A percentile compares a stretch with the other conserved stretches of the same genome.
These are phyloP conservation scores for Peniophora sp. DNA, from an alignment of 1,284 basidiomycete species.

Conservation along the genomic window DNA sequence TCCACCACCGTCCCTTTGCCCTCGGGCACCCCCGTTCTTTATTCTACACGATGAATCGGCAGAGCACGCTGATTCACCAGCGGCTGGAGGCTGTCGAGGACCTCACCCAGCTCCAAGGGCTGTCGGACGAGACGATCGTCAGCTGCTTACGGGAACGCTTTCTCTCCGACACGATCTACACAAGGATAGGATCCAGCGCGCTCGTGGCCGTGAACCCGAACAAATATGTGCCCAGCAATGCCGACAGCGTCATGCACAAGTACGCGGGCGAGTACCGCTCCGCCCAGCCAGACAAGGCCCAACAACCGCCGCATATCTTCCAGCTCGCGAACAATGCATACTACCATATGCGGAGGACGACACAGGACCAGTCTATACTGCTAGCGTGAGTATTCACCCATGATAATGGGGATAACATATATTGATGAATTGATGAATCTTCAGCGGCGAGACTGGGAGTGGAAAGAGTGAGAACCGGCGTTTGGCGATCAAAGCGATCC, in stretches of 20 bases:
- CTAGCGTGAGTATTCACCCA: slow-evolving; percentile 51
- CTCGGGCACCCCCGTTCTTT: too few relatives aligned
- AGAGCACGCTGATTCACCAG: slow-evolving; percentile 38
- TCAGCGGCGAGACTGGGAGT: slow-evolving; percentile 85
- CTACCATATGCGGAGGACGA: slow-evolving; percentile 93
- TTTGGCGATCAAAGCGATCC: slow-evolving; percentile 83
- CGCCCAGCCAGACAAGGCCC: slow-evolving; percentile 33
- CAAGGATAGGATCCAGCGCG: slow-evolving; percentile 59
- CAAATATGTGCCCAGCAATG: slow-evolving; percentile 75
- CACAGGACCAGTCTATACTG: slow-evolving; percentile 87
- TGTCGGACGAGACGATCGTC: slow-evolving; percentile 74
- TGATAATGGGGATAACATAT: slow-evolving; percentile 1
- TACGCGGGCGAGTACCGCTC: slow-evolving; percentile 70
- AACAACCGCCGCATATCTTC: slow-evolving; percentile 72
- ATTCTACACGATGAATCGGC: slow-evolving; percentile 16
- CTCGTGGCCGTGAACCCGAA: slow-evolving; percentile 86
- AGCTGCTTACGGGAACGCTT: slow-evolving; percentile 82
- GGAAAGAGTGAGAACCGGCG: slow-evolving; percentile 91
- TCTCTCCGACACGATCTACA: slow-evolving; percentile 79
- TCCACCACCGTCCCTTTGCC: too few relatives aligned
- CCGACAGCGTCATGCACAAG: slow-evolving; percentile 75
- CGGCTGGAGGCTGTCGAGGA: slow-evolving; percentile 62
- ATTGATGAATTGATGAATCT: slow-evolving; percentile 1
- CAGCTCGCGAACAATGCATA: slow-evolving; percentile 86
- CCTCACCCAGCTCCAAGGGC: slow-evolving; percentile 49